These are phyloP conservation scores for Trematosphaeria pertusa DNA, from an alignment of 2,329 filamentous ascomycete species.

Conservation along the genomic window DNA sequence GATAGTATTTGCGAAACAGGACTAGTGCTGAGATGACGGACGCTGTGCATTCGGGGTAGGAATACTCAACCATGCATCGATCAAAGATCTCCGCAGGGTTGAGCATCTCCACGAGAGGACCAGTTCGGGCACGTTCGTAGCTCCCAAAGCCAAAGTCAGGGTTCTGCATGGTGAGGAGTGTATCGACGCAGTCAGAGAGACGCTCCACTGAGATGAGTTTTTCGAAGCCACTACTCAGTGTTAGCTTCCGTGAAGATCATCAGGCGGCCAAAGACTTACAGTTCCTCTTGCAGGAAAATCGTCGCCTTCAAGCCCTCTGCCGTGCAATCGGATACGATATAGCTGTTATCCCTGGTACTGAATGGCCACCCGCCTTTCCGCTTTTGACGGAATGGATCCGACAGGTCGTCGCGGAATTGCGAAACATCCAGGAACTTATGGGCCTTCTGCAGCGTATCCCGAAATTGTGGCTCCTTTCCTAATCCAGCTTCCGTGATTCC, in stretches of 20 bases:
- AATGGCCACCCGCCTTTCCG: slow-evolving; percentile 96
- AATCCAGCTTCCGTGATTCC: slow-evolving; percentile 65
- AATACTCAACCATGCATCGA: slow-evolving; percentile 98
- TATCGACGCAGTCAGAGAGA: slow-evolving; percentile 87
- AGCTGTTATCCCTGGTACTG: slow-evolving; percentile 89
- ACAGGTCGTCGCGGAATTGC: slow-evolving; percentile 81
- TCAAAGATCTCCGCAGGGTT: slow-evolving; percentile 98
- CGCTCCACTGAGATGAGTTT: slow-evolving; percentile 76
- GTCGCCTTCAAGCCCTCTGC: slow-evolving; percentile 88
- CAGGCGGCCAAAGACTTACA: slow-evolving; percentile 33
- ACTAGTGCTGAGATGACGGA: slow-evolving; percentile 87
- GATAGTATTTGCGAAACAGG: slow-evolving; percentile 81
- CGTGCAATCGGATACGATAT: slow-evolving; percentile 93
- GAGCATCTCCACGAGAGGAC: slow-evolving; percentile 78
- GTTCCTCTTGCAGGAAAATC: slow-evolving; percentile 80
- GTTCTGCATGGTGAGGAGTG: slow-evolving; percentile 90
- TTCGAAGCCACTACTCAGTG: slow-evolving; percentile 61
- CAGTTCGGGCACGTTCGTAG: slow-evolving; percentile 86
- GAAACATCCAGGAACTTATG: slow-evolving; percentile 87
- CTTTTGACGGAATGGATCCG: slow-evolving; percentile 83
- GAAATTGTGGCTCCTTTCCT: slow-evolving; percentile 76
- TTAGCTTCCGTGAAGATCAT: not conserved
- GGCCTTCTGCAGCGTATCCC: slow-evolving; percentile 80
- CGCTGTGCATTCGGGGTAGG: slow-evolving; percentile 97
- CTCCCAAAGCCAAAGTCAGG: slow-evolving; percentile 82